Base-by-base conservation (phyloP, 1,284 basidiomycete genomes). In the Ustilago loliicola region DNA sequence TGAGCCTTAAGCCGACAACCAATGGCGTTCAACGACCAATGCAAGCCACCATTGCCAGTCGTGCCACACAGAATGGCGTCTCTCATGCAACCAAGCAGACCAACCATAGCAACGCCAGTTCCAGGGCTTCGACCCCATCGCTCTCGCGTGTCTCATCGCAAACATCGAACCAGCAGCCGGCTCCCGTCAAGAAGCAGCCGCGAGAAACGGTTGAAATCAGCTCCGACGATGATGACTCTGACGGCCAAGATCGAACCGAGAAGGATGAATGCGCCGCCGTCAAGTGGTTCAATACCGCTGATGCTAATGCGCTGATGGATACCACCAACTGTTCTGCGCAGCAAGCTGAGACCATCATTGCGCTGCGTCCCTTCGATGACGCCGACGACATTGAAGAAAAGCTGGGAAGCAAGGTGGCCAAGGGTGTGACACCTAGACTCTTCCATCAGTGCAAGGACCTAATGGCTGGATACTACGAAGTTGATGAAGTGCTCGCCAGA, bases 381-480 rank as follows among this genome's bases (percentile, higher is more conserved):
- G 89, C 92, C n/a, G 91, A 93, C 40, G 94, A 96, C 72, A 80
- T 85, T 21, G 75, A 83, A 42, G 54, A 69, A 8, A 80, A 79
- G 60, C 88, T 98, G 56, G 91, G 91, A 54, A 86, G 87, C 64
- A 95, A 93, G 86, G 93, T 95, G 86, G 94, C 94, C 87, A 95
- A 95, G 82, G 96, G 96, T 21, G 92, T 99, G 77, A 95, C 94
- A 67, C 90, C 93, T 66, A 91, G 93, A 67, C 89, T 99, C 84
- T 95, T 98, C 85, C 93, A 96, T 81, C 94, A 96, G 77, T 96
- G 94, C 85, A 91, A 91, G 61, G 90, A 92, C 59, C 93, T 98
- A 79, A 93, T 98, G 87, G 90, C 92, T 23, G 85, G 95, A 2
- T 99, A 98, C 84, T 91, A 92, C 21, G 91, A 92, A 64, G 96